Percentiles rank a stretch among this genome's conserved stretches.
Conservation (phyloP, 768 basidiomycete species). For the Albatrellus ellisii region DNA sequence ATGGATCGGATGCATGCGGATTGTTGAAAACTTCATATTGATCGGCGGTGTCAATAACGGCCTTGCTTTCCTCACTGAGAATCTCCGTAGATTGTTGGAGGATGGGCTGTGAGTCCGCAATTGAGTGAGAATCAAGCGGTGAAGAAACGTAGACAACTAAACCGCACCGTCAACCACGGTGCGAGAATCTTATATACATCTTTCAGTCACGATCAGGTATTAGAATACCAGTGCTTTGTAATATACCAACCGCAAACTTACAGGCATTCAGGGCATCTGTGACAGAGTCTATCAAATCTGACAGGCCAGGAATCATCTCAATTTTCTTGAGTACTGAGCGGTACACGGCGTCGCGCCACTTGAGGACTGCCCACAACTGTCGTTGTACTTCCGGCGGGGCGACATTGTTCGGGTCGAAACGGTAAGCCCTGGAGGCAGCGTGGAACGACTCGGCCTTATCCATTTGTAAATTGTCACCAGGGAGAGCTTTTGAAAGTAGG, state of each 20-base stretch:
- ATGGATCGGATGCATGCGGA: constrained; percentile 55
- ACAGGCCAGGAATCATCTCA: constrained; percentile 52
- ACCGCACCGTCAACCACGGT: constrained; percentile 43
- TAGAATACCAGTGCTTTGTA: constrained; percentile 1
- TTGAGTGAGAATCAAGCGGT: background rate
- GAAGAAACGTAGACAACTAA: background rate
- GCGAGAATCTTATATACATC: constrained; percentile 57
- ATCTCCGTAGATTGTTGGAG: constrained; percentile 42
- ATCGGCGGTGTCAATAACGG: constrained; percentile 56
- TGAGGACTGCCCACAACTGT: constrained; percentile 40
- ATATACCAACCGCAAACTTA: constrained; percentile 17
- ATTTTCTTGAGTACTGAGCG: constrained; percentile 39
- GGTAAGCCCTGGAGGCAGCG: constrained; percentile 40
- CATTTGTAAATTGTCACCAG: constrained; percentile 34
- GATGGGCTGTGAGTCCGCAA: constrained; percentile 32
- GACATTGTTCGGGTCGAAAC: constrained; percentile 48
- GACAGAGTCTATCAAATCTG: constrained; percentile 42
- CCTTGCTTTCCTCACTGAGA: constrained; percentile 49
- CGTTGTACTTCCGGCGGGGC: constrained; percentile 51
- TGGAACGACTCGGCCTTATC: constrained; percentile 43
- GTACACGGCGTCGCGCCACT: constrained; percentile 52
- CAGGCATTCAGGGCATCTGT: constrained; percentile 57
- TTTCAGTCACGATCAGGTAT: constrained; percentile 12
- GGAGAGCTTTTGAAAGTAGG: constrained; percentile 36
- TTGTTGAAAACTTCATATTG: constrained; percentile 64